Base-by-base conservation (phyloP, 1,284 basidiomycete genomes). In the Marasmius fiardii region DNA sequence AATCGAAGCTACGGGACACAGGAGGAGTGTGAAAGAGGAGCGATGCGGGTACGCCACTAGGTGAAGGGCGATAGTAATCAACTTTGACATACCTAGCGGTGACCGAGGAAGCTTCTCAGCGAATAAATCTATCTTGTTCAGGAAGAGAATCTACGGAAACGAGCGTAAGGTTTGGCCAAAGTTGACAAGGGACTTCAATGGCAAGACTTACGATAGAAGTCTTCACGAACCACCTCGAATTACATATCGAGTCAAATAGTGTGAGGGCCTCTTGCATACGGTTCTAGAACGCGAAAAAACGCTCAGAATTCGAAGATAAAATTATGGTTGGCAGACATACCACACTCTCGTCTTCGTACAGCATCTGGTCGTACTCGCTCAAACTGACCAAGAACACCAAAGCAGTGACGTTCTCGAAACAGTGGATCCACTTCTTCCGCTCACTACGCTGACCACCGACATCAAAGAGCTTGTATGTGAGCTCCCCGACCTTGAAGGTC, bases 91-190 rank as follows among this genome's bases (percentile, higher is more conserved):
- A 35, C 77, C 76, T 54, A 98, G 74, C 48, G 95, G 95, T 50
- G 93, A 95, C 53, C 85, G 77, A 1, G 91, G 90, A 4, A 98
- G 80, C 71, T 98, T 98, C 71, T 95, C 93, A 14, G 91, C 88
- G 75, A 99, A 98, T 54, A 98, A 75, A 74, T 98, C 95, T 68
- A 97, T 97, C 83, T 96, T 95, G 83, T 96, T 95, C 63, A 95
- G 73, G 85, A 95, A 94, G 48, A 93, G 74, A 63, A 92, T 92
- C 88, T 90, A 56, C 16, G 33, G 53, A 14, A 50, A 52, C 54
- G 34, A 53, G 4, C 10, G 28, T n/a, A 43, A 20, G 24, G 43
- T 31, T 35, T 43, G 43, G 52, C 21, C 53, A 55, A 55, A 57
- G 56, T 35, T 20, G 37, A 23, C 11, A 39, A 26, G 20, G 23